phyloP scores from a whole-genome alignment of 169 alveolate genomes.

The Plasmodium adleri region DNA sequence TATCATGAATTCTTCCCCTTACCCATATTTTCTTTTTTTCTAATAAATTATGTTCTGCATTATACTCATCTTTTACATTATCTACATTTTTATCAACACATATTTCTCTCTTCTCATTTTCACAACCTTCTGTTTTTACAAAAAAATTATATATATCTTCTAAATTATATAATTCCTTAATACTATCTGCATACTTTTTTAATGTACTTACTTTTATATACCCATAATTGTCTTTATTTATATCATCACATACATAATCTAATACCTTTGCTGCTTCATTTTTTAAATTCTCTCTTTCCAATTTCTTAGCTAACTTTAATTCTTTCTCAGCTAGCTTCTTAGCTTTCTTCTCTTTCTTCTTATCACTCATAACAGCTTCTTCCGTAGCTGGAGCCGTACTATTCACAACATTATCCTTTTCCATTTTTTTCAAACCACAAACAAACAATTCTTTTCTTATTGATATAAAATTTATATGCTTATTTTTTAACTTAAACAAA shows the following conservation, averaged over 20 bases:
- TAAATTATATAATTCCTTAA: conserved; percentile 35
- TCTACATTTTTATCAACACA: not conserved
- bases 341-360: conserved; percentile 71
- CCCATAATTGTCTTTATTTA: conserved; percentile 71
- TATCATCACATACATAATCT: conserved; percentile 71
- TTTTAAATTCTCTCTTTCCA: conserved; percentile 74
- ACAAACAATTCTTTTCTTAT: too few species aligned
- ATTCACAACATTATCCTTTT: not conserved
- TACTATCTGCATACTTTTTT: conserved; percentile 9
- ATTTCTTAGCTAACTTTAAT: conserved; percentile 68
- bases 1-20: conserved; percentile 88
- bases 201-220: conserved; percentile 17
- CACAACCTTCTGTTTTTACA: not conserved
- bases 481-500: too few species aligned
- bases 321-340: conserved; percentile 65
- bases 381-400: not conserved
- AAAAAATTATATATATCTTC: conserved; percentile 49
- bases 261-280: conserved; percentile 69
- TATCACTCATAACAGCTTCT: conserved; percentile 31
- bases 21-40: conserved; percentile 82
- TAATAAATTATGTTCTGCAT: conserved; percentile 22
- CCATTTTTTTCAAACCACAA: conserved; percentile 17
- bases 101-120: conserved; percentile 45
- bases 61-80: conserved; percentile 32
- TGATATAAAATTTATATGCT: too few species aligned